These are phyloP conservation scores for Phialophora macrospora DNA, from an alignment of 2,329 filamentous ascomycete species.

Conservation along the genomic window DNA sequence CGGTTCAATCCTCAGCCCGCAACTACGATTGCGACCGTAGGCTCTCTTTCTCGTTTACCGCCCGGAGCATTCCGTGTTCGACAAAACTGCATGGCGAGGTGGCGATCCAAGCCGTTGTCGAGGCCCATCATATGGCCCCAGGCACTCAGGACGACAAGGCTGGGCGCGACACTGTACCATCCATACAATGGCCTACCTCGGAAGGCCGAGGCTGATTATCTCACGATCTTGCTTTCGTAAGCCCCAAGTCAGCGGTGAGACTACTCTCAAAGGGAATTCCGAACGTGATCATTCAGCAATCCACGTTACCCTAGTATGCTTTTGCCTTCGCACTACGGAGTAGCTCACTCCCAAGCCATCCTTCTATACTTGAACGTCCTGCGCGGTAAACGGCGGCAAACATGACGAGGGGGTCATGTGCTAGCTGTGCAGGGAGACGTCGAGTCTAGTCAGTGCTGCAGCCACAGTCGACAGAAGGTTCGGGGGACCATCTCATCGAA, in stretches of 20 bases:
- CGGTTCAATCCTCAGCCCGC: not conserved
- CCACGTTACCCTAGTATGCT: no score
- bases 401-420: not conserved
- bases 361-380: no score
- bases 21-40: not conserved
- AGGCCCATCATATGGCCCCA: not conserved
- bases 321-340: no score
- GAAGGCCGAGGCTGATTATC: not conserved
- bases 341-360: no score
- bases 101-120: not conserved
- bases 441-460: not conserved
- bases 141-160: not conserved
- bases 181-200: not conserved
- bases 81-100: not conserved
- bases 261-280: no score
- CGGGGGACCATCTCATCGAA: not conserved
- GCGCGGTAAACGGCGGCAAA: no score
- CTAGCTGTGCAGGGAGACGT: not conserved
- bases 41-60: not conserved
- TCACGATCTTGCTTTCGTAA: slow-evolving; percentile 3
- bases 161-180: not conserved
- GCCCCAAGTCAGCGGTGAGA: not conserved
- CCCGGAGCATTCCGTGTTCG: no score
- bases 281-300: no score
- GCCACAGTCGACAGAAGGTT: no score